Evolutionary conservation across 257 asterid species (phyloP).

Genomic region (Jacaranda mimosifolia): DNA sequence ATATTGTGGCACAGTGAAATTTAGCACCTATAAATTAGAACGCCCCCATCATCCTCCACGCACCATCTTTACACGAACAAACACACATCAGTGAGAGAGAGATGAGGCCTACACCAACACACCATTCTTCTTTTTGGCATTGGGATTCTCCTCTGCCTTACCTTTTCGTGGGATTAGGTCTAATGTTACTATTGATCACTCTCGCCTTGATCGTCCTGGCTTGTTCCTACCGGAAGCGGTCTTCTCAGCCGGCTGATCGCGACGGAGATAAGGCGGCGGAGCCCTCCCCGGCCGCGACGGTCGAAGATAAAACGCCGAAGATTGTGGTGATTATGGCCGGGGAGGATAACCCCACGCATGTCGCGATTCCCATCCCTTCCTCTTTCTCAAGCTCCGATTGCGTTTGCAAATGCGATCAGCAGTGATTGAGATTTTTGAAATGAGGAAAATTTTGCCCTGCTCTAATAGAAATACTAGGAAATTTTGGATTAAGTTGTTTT

Average conservation of each 20-base stretch:
- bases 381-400: conserved; percentile 24
- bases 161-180: conserved; percentile 61
- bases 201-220: conserved; percentile 62
- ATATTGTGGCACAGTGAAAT: neutral
- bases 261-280: conserved; percentile 48
- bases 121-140: conserved; percentile 49
- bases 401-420: conserved; percentile 25
- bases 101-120: conserved; percentile 41
- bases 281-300: conserved; percentile 21
- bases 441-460: conserved; percentile 32
- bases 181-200: conserved; percentile 51
- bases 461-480: neutral
- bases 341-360: conserved; percentile 65
- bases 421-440: neutral
- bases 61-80: conserved; percentile 21
- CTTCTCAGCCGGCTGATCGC: neutral
- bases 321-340: conserved; percentile 87
- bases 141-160: conserved; percentile 85
- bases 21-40: conserved; percentile 33
- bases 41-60: neutral
- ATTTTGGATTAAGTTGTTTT: conserved; percentile 14
- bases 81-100: conserved; percentile 22
- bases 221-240: conserved; percentile 55
- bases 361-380: conserved; percentile 61
- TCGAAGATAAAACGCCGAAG: conserved; percentile 49